phyloP scores from a whole-genome alignment of 2,329 filamentous ascomycete species.

The Nothomitra cinnamomea region DNA sequence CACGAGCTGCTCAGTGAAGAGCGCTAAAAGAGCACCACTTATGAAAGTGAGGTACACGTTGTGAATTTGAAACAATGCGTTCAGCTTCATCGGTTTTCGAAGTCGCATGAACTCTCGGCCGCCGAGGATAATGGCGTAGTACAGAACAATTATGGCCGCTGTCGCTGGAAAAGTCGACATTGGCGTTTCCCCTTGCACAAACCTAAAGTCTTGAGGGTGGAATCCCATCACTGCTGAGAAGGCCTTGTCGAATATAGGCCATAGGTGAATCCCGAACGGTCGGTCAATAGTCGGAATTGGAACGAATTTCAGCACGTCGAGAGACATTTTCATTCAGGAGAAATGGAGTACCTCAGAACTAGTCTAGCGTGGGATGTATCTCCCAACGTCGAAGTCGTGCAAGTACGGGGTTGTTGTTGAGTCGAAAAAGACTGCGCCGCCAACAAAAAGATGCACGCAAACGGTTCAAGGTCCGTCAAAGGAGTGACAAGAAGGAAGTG shows the following conservation, averaged over 20 bases:
- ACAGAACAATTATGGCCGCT: constrained; percentile 61
- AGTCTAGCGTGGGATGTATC: too few relatives aligned
- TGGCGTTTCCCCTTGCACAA: constrained; percentile 63
- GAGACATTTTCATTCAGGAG: not conserved
- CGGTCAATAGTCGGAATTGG: constrained; percentile 69
- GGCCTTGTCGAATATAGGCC: constrained; percentile 85
- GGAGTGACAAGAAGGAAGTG: constrained; percentile 8
- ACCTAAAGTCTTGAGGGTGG: constrained; percentile 71
- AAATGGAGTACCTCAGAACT: not conserved
- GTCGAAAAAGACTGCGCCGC: not conserved
- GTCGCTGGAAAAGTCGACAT: constrained; percentile 83
- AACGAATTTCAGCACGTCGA: not conserved
- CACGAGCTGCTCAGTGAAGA: constrained; percentile 84
- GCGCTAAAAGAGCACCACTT: constrained; percentile 59
- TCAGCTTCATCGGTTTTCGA: constrained; percentile 70
- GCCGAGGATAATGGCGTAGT: constrained; percentile 88
- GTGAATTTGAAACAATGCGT: constrained; percentile 82
- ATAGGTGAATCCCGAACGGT: constrained; percentile 79
- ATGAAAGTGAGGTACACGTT: constrained; percentile 87
- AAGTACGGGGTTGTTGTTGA: too few relatives aligned
- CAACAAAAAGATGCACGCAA: not conserved
- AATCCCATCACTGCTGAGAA: constrained; percentile 66
- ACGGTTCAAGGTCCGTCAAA: not conserved
- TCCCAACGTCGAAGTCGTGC: too few relatives aligned
- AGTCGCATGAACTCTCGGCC: constrained; percentile 86